A percentile compares a stretch with the other conserved stretches of the same genome.
Evolutionary conservation across 2,329 filamentous ascomycete genomes (phyloP).

Genomic region (Colletotrichum sp.): DNA sequence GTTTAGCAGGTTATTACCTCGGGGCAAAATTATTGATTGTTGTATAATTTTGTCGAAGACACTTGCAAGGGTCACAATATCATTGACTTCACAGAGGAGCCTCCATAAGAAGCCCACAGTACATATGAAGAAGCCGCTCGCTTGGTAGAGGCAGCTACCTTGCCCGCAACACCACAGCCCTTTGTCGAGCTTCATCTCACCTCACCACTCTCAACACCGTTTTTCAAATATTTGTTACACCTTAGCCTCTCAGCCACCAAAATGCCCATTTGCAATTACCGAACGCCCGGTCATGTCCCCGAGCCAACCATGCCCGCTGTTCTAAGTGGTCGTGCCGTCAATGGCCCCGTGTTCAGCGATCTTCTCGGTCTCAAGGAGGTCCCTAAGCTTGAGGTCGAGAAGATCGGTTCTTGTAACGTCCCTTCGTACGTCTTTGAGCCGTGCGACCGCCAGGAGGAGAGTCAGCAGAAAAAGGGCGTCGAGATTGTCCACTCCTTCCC

Average conservation of each 20-base stretch:
- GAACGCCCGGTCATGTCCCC: fast-evolving
- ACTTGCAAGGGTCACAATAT: no score
- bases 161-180: no score
- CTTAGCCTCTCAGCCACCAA: background rate
- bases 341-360: background rate
- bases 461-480: background rate
- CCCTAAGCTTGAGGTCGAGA: background rate
- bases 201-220: background rate
- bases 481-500: background rate
- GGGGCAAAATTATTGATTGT: no score
- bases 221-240: fast-evolving
- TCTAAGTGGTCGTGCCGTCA: background rate
- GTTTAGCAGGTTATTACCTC: fast-evolving
- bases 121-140: no score
- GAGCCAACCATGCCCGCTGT: no score
- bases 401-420: background rate
- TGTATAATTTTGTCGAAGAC: fast-evolving
- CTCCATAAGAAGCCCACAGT: fast-evolving
- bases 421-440: background rate
- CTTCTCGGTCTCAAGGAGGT: background rate
- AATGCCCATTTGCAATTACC: background rate
- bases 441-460: background rate
- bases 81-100: no score
- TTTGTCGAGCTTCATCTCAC: background rate
- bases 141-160: no score